Conservation (phyloP, 805 yeast genomes). For the Dipodascus geniculatus region DNA sequence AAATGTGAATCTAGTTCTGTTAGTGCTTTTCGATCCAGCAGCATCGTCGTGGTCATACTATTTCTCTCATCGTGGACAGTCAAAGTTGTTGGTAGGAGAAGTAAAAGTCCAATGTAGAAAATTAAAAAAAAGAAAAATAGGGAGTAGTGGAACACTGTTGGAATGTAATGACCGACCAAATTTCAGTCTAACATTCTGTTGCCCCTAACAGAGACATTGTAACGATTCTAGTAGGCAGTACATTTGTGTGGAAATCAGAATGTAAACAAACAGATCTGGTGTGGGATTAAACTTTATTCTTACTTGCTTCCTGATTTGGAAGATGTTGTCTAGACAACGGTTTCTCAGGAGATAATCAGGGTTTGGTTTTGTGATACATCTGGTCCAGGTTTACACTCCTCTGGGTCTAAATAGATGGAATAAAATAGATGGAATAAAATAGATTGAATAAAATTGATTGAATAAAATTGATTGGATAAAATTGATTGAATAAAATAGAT, state of each 20-base stretch:
- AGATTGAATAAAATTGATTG: no score
- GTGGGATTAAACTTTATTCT: no score
- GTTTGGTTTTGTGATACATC: not conserved
- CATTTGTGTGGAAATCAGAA: no score
- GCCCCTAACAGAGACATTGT: not conserved
- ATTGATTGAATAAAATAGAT: no score
- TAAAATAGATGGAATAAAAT: no score
- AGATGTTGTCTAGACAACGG: not conserved
- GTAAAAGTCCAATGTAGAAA: not conserved
- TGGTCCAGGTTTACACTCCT: no score
- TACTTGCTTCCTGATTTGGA: no score
- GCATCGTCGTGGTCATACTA: constrained; percentile 13
- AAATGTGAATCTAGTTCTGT: constrained; percentile 63
- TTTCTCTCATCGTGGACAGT: constrained; percentile 19
- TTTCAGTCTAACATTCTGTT: not conserved
- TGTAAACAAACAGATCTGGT: no score
- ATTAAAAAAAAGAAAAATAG: not conserved
- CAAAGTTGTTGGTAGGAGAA: not conserved
- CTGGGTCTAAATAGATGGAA: no score
- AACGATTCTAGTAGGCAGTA: not conserved
- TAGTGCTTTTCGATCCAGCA: constrained; percentile 1
- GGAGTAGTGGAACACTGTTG: not conserved
- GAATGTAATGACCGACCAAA: not conserved
- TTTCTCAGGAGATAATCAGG: not conserved
- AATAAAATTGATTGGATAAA: no score